Percentiles rank a stretch among this genome's conserved stretches.
Conservation (phyloP, 2,329 filamentous ascomycete species). For the Grosmannia serpens region DNA sequence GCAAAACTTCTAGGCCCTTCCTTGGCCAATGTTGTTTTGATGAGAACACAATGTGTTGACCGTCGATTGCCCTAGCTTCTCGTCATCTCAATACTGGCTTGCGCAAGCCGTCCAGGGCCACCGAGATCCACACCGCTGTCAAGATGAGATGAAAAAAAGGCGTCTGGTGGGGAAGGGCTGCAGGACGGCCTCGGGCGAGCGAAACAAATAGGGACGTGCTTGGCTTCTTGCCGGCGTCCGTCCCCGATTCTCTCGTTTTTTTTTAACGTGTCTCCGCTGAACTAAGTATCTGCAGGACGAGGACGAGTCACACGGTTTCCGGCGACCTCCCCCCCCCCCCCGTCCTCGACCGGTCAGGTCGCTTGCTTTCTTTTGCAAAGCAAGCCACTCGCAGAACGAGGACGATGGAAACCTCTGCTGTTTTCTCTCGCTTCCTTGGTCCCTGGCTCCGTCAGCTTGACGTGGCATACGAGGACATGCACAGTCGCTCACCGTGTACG, state of each 20-base stretch:
- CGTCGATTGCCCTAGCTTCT: background rate
- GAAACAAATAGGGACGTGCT: background rate
- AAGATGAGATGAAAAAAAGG: background rate
- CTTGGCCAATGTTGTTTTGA: background rate
- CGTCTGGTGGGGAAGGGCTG: too few species aligned
- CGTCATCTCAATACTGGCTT: background rate
- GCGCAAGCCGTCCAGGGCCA: background rate
- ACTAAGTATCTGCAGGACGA: background rate
- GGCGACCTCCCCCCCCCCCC: background rate
- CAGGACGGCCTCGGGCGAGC: background rate
- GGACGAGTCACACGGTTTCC: too few species aligned
- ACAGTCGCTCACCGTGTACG: background rate
- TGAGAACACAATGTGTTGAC: too few species aligned
- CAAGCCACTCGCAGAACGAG: background rate
- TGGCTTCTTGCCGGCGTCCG: background rate
- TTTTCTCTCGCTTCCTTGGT: background rate
- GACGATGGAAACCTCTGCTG: background rate
- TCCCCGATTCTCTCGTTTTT: background rate
- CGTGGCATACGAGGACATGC: background rate
- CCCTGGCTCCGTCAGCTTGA: background rate
- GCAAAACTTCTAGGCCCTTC: background rate
- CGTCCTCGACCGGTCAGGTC: background rate
- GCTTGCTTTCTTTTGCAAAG: background rate
- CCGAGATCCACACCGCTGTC: background rate
- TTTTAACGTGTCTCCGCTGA: background rate